Percentiles rank a stretch among this genome's conserved stretches.
phyloP scores from a whole-genome alignment of 2,329 filamentous ascomycete genomes.

The Fusarium sp. region DNA sequence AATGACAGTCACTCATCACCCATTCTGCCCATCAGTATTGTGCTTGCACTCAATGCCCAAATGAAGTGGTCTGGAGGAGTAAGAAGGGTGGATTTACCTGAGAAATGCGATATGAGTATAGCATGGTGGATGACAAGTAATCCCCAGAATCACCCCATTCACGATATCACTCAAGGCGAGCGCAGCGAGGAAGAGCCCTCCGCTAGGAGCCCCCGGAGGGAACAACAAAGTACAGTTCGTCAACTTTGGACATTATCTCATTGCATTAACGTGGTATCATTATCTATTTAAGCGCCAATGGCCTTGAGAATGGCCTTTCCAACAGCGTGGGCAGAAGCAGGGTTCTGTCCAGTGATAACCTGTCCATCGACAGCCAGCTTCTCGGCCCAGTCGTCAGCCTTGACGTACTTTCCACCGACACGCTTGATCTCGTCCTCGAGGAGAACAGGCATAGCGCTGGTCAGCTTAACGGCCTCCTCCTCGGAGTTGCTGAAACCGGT shows the following conservation, averaged over 20 bases:
- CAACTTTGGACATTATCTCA: background rate
- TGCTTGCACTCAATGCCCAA: fast-evolving
- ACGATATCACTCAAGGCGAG: background rate
- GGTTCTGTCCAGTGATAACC: conserved; percentile 69
- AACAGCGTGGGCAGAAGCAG: conserved; percentile 60
- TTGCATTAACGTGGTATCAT: background rate
- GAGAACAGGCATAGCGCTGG: conserved; percentile 65
- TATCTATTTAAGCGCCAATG: conserved; percentile 42
- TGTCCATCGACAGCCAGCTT: conserved; percentile 62
- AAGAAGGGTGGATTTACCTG: background rate
- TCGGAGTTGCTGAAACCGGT: conserved; percentile 72
- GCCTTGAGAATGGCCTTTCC: conserved; percentile 62
- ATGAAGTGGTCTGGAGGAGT: fast-evolving
- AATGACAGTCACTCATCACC: background rate
- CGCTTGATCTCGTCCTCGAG: conserved; percentile 65
- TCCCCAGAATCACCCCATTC: no score
- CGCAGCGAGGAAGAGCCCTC: background rate
- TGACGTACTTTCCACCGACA: conserved; percentile 64
- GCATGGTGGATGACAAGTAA: no score
- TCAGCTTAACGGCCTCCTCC: conserved; percentile 58
- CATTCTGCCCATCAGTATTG: background rate
- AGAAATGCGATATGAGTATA: background rate
- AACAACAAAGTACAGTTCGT: fast-evolving
- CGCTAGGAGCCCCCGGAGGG: background rate
- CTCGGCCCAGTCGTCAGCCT: conserved; percentile 62